Evolutionary conservation across 768 basidiomycete genomes (phyloP).

Genomic region (Leccinellum rugosiceps): DNA sequence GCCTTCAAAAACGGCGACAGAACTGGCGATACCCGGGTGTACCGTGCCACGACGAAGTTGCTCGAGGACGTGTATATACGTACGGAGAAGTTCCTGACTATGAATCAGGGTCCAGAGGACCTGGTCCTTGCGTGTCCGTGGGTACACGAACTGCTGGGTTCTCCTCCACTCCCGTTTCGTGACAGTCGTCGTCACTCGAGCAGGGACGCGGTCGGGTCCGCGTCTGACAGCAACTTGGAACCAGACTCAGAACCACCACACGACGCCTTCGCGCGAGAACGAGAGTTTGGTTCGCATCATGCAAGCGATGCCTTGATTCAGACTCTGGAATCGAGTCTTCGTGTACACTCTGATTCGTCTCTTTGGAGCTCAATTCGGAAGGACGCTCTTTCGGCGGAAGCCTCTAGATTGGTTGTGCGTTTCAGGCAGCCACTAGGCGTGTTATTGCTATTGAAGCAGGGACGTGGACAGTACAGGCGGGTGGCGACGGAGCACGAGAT

Average conservation of each 20-base stretch:
- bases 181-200: background rate
- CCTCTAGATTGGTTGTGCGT: conserved; percentile 6
- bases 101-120: background rate
- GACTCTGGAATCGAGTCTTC: background rate
- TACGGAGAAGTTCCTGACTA: background rate
- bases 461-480: conserved; percentile 11
- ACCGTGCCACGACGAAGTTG: conserved; percentile 1
- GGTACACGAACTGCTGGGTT: conserved; percentile 13
- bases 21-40: background rate
- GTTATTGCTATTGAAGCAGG: conserved; percentile 6
- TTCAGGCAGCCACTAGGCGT: conserved; percentile 14
- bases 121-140: conserved; percentile 19
- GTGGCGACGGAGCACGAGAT: conserved; percentile 13
- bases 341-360: background rate
- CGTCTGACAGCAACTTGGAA: background rate
- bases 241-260: background rate
- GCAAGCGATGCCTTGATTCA: background rate
- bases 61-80: conserved; percentile 14
- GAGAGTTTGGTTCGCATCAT: background rate
- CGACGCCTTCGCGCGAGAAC: background rate
- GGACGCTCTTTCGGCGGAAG: background rate
- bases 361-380: background rate
- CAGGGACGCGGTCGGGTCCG: background rate
- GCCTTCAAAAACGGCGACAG: background rate
- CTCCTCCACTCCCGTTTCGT: background rate